Conservation (phyloP, 441 rosid genomes). For the Gossypium armourianum region DNA sequence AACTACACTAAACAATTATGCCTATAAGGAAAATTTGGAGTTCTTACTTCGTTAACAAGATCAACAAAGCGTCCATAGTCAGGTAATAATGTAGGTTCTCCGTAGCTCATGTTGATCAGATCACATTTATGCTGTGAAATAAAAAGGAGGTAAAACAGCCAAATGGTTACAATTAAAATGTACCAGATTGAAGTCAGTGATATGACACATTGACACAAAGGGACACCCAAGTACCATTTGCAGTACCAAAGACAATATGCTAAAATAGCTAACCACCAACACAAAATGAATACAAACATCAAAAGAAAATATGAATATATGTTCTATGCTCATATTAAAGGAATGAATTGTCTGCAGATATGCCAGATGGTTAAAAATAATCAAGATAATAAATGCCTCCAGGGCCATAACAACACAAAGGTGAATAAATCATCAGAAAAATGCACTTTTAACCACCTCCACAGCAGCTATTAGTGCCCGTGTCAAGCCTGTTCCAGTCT, state of each 20-base stretch:
- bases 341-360: not conserved
- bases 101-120: slow-evolving; percentile 97
- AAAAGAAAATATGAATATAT: slow-evolving; percentile 3
- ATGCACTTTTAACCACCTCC: slow-evolving; percentile 45
- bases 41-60: slow-evolving; percentile 74
- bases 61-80: slow-evolving; percentile 96
- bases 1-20: slow-evolving; percentile 5
- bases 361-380: slow-evolving; percentile 1
- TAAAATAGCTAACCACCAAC: not conserved
- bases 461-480: slow-evolving; percentile 86
- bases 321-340: not conserved
- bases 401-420: not conserved
- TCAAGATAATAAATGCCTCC: not conserved
- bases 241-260: not conserved
- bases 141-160: not conserved
- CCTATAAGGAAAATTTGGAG: slow-evolving; percentile 20
- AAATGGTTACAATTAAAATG: slow-evolving; percentile 14
- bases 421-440: slow-evolving; percentile 1
- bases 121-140: slow-evolving; percentile 83
- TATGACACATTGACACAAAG: not conserved
- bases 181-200: slow-evolving; percentile 10
- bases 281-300: slow-evolving; percentile 1
- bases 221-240: not conserved
- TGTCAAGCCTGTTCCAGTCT: slow-evolving; percentile 95
- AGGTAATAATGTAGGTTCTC: slow-evolving; percentile 72